Base-by-base conservation (phyloP, 2,329 filamentous ascomycete species). In the Teratosphaeria gauchensis region DNA sequence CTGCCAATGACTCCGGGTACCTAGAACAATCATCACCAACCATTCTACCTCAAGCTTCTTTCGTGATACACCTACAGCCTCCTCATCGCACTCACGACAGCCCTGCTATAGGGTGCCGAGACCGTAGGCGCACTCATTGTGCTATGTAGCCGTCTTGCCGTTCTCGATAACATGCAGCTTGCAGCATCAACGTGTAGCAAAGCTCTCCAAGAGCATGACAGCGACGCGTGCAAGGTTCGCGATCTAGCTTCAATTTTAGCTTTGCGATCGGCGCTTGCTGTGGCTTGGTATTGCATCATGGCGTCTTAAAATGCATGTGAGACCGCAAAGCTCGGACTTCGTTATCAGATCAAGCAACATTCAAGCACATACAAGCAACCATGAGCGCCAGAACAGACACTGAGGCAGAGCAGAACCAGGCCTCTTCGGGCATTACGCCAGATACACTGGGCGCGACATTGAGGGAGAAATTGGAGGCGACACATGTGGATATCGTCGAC, bases 1-100 rank as follows among this genome's bases (percentile, higher is more conserved):
- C 94, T 9, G 94, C 94, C 51, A 96, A 80, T 61, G 85, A 84
- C 71, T 95, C 90, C 0, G 94, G 94, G 71, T 96, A 99, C 60
- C 91, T 94, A n/a, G 63, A 59, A 24, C 12, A 56, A 48, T 6
- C 53, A 66, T 60, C 57, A 61, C 64, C 55, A 65, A 51, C 21
- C 46, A 52, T 56, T 62, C 46, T 28, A 58, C 53, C 32, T 33
- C 24, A 56, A 51, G 16, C 28, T 30, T 33, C 4, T 48, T 6
- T 48, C 16, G 14, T 6, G n/a, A n/a, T 38, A 60, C 56, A 77
- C 86, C 72, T 76, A 92, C 87, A 96, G 78, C 72, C 83, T 86
- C 69, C 82, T 84, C 88, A 96, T 92, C 9, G 89, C 86, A 66
- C 80, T 78, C 59, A 95, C 87, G 55, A 95, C 90, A 8, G 83